Conservation (phyloP, 2,329 filamentous ascomycete species). For the Rhytidhysteron rufulum region DNA sequence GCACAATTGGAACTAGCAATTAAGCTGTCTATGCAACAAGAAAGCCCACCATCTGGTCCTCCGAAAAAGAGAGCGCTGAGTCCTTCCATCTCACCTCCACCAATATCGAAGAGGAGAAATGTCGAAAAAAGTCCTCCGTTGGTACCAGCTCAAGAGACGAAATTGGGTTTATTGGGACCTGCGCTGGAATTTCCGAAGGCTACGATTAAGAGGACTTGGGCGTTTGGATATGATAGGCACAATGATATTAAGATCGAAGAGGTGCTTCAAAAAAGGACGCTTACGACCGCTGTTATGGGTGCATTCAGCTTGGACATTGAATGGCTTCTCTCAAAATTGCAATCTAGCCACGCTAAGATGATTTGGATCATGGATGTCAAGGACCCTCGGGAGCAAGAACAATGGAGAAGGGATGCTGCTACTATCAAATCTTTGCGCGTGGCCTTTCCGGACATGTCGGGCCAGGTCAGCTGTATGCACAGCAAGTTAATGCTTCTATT, state of each 20-base stretch:
- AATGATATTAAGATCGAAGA: conserved; percentile 88
- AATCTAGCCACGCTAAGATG: conserved; percentile 51
- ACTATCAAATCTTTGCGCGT: conserved; percentile 54
- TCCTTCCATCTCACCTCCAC: not conserved
- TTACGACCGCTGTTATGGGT: conserved; percentile 77
- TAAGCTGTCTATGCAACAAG: conserved; percentile 17
- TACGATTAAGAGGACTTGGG: conserved; percentile 78
- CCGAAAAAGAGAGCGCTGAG: not conserved
- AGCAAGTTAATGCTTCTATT: conserved; percentile 93
- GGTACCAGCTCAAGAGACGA: not conserved
- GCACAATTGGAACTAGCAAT: conserved; percentile 21
- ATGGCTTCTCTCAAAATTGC: conserved; percentile 68
- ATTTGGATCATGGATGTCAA: conserved; percentile 60
- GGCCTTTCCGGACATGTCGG: conserved; percentile 80
- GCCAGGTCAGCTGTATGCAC: conserved; percentile 74
- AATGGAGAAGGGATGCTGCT: conserved; percentile 22
- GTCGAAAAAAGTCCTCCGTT: not conserved
- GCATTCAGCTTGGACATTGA: conserved; percentile 82
- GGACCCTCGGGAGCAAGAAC: conserved; percentile 35
- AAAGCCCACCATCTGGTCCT: not conserved
- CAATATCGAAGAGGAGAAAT: not conserved
- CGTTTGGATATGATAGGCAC: conserved; percentile 56
- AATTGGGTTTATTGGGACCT: conserved; percentile 14
- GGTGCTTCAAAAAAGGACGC: conserved; percentile 67
- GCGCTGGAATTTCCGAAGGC: conserved; percentile 54